Percentiles rank a stretch among this genome's conserved stretches.
Evolutionary conservation across 805 yeast species (phyloP).

Genomic region (Yamadazyma akitaensis): DNA sequence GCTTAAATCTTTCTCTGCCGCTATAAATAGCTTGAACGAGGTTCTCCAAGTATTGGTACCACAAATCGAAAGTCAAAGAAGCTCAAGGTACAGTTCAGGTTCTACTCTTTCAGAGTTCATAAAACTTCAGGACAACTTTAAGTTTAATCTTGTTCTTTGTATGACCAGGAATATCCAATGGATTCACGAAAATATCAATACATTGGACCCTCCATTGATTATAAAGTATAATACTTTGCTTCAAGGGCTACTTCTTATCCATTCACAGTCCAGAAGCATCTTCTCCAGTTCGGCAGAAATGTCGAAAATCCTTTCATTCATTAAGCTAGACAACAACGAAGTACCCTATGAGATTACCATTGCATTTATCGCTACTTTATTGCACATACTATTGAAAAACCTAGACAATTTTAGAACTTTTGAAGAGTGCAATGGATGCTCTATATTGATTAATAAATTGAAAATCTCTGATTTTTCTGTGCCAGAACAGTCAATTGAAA

Average conservation of each 20-base stretch:
- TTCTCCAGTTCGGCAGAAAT: constrained; percentile 44
- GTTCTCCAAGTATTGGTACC: constrained; percentile 15
- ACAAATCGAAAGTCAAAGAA: constrained; percentile 11
- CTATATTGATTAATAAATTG: constrained; percentile 43
- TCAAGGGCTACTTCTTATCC: constrained; percentile 61
- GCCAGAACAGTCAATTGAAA: constrained; percentile 7
- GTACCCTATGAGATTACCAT: constrained; percentile 16
- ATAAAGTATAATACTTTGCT: constrained; percentile 35
- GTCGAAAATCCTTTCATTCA: constrained; percentile 28
- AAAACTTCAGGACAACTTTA: constrained; percentile 49
- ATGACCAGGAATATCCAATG: constrained; percentile 18
- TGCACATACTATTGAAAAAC: constrained; percentile 55
- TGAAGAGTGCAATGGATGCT: constrained; percentile 56
- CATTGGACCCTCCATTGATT: constrained; percentile 4
- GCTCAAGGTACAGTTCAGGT: neutral
- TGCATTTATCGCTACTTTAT: constrained; percentile 50
- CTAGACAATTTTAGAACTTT: constrained; percentile 56
- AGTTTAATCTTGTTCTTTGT: constrained; percentile 42
- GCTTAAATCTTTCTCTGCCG: constrained; percentile 6
- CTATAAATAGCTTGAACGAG: constrained; percentile 17
- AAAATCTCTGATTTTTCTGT: constrained; percentile 21
- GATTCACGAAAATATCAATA: constrained; percentile 5
- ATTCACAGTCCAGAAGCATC: constrained; percentile 50
- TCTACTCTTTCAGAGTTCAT: constrained; percentile 26
- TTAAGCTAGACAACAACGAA: constrained; percentile 17